A percentile compares a stretch with the other conserved stretches of the same genome.
phyloP scores from a whole-genome alignment of 306 rosid genomes.

The Trifolium subterraneum region DNA sequence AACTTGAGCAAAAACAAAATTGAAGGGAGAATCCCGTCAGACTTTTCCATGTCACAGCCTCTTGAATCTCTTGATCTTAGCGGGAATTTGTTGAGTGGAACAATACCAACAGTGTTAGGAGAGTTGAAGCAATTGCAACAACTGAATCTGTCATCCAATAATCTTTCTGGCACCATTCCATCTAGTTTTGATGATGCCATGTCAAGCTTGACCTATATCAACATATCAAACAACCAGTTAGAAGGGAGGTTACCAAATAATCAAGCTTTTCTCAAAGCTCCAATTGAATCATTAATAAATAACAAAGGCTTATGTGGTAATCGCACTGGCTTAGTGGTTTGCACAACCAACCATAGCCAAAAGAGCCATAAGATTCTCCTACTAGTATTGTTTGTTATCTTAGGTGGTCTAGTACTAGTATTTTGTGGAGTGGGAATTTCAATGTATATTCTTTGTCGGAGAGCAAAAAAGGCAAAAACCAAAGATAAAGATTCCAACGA shows the following conservation, averaged over 20 bases:
- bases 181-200: constrained; percentile 31
- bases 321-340: constrained; percentile 19
- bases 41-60: constrained; percentile 1
- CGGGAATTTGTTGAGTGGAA: constrained; percentile 39
- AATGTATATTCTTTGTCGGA: constrained; percentile 26
- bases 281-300: constrained; percentile 30
- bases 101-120: constrained; percentile 49
- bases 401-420: constrained; percentile 7
- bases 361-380: background rate
- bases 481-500: background rate
- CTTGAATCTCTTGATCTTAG: constrained; percentile 54
- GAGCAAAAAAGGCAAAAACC: background rate
- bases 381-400: background rate
- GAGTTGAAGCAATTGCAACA: constrained; percentile 11
- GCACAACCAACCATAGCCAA: constrained; percentile 1
- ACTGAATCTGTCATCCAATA: constrained; percentile 55
- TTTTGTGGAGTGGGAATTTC: constrained; percentile 15
- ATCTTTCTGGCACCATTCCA: constrained; percentile 49
- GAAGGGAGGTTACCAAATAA: constrained; percentile 37
- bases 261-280: constrained; percentile 32
- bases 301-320: constrained; percentile 44
- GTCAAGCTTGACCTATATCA: constrained; percentile 48
- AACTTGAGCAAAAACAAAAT: constrained; percentile 38
- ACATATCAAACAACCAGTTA: constrained; percentile 44
- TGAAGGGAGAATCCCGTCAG: constrained; percentile 17